Conservation (phyloP, 2,329 filamentous ascomycete genomes). For the Botryotinia convoluta region DNA sequence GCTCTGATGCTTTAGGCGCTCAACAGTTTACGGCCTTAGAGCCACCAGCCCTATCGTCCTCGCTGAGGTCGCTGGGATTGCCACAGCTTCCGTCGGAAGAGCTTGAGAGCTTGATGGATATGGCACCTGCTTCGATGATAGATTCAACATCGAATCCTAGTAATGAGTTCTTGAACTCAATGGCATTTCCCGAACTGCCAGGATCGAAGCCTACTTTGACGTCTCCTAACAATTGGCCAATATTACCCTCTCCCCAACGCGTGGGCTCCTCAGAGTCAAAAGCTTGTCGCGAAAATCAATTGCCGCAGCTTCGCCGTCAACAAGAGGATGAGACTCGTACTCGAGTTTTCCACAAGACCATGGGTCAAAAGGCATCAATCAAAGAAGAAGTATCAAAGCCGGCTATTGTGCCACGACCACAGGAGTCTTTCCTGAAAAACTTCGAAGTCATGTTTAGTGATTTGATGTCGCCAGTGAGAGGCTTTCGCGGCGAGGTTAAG, state of each 20-base stretch:
- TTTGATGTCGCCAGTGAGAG: conserved; percentile 28
- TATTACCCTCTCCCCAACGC: not conserved
- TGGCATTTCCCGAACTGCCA: not conserved
- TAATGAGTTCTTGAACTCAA: not conserved
- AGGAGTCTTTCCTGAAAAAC: conserved; percentile 26
- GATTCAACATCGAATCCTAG: not conserved
- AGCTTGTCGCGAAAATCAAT: not conserved
- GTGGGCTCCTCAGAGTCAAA: not conserved
- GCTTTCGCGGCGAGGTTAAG: conserved; percentile 30
- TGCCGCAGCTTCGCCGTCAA: conserved; percentile 16
- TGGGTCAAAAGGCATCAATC: conserved; percentile 30
- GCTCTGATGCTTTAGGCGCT: not conserved
- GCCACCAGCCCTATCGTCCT: not conserved
- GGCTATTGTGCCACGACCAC: not conserved
- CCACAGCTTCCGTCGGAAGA: conserved; percentile 10
- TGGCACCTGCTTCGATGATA: not conserved
- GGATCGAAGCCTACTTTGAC: not conserved
- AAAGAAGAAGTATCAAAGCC: conserved; percentile 1
- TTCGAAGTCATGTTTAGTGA: conserved; percentile 25
- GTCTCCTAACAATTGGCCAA: not conserved
- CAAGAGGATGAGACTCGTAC: conserved; percentile 23
- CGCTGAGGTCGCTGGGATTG: not conserved
- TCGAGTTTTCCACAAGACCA: conserved; percentile 30
- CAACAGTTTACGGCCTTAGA: not conserved
- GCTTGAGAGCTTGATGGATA: not conserved